These are phyloP conservation scores for Tephrocybe sp. DNA, from an alignment of 768 basidiomycete genomes.

Conservation along the genomic window DNA sequence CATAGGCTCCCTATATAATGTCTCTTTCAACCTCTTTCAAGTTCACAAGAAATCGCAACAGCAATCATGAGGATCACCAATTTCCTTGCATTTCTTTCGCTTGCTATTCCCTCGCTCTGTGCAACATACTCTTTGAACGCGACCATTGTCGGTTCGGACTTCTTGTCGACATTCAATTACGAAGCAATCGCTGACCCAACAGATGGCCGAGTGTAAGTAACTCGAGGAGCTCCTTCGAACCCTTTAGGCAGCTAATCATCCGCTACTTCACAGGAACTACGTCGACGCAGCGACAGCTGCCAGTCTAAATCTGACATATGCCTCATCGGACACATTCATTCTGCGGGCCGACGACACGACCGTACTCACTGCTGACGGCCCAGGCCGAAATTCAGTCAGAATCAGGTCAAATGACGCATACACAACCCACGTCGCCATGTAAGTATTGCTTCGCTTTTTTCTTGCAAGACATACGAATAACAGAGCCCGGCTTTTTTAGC, in stretches of 20 bases:
- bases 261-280: conserved; percentile 32
- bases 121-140: conserved; percentile 41
- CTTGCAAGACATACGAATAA: no score
- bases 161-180: conserved; percentile 50
- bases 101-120: conserved; percentile 16
- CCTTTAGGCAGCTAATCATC: neutral
- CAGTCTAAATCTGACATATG: conserved; percentile 52
- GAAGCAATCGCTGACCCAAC: conserved; percentile 57
- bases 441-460: no score
- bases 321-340: conserved; percentile 49
- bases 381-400: conserved; percentile 58
- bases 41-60: neutral
- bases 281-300: conserved; percentile 38
- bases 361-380: conserved; percentile 40
- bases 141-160: conserved; percentile 42
- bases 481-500: conserved; percentile 18
- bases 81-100: conserved; percentile 5
- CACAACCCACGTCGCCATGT: conserved; percentile 55
- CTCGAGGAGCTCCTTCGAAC: neutral
- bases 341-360: conserved; percentile 52
- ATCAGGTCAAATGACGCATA: conserved; percentile 52
- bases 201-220: conserved; percentile 59
- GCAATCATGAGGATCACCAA: conserved; percentile 7
- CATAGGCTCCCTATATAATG: conserved; percentile 7
- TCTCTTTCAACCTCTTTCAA: neutral